A percentile compares a stretch with the other conserved stretches of the same genome.
Conservation (phyloP, 257 asterid species). For the Przewalskia tangutica region DNA sequence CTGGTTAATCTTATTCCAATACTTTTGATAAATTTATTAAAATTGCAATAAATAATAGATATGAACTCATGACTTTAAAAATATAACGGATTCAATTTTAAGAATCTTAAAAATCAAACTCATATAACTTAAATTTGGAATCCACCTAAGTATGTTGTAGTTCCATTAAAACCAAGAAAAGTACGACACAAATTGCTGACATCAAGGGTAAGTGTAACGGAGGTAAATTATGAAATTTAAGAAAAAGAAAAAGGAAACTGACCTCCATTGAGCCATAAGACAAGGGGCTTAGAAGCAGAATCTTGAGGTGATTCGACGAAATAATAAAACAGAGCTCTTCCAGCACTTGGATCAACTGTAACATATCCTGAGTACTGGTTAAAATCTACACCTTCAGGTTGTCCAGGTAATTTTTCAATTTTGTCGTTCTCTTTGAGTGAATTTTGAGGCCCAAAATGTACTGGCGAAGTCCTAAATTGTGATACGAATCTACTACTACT, state of each 20-base stretch:
- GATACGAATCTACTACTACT: not conserved
- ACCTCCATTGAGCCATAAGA: constrained; percentile 59
- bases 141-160: no score
- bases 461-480: not conserved
- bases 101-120: no score
- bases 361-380: constrained; percentile 46
- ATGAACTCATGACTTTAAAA: no score
- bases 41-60: no score
- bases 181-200: not conserved
- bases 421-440: constrained; percentile 3
- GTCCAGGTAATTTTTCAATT: constrained; percentile 23
- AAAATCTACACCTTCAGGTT: constrained; percentile 33
- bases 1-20: no score
- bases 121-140: no score
- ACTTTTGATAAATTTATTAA: no score
- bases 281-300: constrained; percentile 27
- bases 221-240: not conserved
- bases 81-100: no score
- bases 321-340: constrained; percentile 38
- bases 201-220: not conserved
- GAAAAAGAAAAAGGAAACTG: not conserved
- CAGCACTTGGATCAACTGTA: constrained; percentile 31
- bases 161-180: not conserved
- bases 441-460: not conserved
- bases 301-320: constrained; percentile 33